A percentile compares a stretch with the other conserved stretches of the same genome.
Evolutionary conservation across 139 green algal genomes (phyloP).

Genomic region (Deuterostichococcus epilithicus): DNA sequence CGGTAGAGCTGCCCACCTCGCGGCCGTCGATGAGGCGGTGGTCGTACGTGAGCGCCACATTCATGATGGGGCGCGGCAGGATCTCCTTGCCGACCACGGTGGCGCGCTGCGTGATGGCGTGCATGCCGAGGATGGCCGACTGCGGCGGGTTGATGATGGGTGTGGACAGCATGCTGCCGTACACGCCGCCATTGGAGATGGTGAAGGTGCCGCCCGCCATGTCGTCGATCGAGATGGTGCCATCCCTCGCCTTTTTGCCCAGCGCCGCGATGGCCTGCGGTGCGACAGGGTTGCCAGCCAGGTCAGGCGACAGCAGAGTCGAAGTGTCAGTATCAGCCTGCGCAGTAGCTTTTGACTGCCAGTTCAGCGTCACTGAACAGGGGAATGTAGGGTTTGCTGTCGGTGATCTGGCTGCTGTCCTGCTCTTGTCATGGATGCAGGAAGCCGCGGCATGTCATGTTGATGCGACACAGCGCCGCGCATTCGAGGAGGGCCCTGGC

Average conservation of each 20-base stretch:
- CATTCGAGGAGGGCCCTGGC: too few species aligned
- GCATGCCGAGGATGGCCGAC: slow-evolving; percentile 94
- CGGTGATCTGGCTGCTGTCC: too few species aligned
- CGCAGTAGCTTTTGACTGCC: too few species aligned
- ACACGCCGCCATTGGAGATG: slow-evolving; percentile 98
- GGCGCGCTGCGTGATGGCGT: slow-evolving; percentile 86
- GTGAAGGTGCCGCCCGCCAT: slow-evolving; percentile 99
- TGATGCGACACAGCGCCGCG: too few species aligned
- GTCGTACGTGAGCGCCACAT: slow-evolving; percentile 98
- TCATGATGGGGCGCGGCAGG: slow-evolving; percentile 94
- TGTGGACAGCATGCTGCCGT: slow-evolving; percentile 89
- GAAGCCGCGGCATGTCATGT: too few species aligned
- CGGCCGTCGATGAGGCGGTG: slow-evolving; percentile 97
- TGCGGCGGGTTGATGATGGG: slow-evolving; percentile 99
- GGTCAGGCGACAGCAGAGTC: too few species aligned
- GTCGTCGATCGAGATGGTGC: slow-evolving; percentile 94
- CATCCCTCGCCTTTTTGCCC: slow-evolving; percentile 92
- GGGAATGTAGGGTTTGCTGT: too few species aligned
- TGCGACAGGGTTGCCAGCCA: too few species aligned
- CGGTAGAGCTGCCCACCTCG: slow-evolving; percentile 43
- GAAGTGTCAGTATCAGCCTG: too few species aligned
- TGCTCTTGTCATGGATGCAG: too few species aligned
- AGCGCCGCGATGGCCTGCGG: slow-evolving; percentile 72
- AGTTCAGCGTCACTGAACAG: too few species aligned
- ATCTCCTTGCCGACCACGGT: slow-evolving; percentile 83